These are phyloP conservation scores for Trypanosoma brucei DNA, from an alignment of 208 protist species.

Conservation along the genomic window DNA sequence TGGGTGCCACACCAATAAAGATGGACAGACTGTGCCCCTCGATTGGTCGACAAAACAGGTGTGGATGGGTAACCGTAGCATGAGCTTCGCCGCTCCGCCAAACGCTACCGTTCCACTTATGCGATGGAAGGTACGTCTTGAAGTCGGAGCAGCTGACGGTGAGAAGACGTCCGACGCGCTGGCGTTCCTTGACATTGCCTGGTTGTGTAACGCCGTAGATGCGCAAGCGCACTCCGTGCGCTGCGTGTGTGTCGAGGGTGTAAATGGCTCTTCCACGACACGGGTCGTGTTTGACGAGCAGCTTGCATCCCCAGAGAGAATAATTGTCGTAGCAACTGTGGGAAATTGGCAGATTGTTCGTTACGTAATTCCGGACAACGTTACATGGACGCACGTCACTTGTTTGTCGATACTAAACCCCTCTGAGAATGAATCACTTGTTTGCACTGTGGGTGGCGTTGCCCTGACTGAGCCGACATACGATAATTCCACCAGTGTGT, in stretches of 20 bases:
- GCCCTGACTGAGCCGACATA: conserved; percentile 5
- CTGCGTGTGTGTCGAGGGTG: conserved; percentile 11
- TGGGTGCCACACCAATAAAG: background rate
- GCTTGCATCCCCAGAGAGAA: background rate
- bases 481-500: conserved; percentile 9
- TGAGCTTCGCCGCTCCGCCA: conserved; percentile 36
- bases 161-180: background rate
- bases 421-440: conserved; percentile 17
- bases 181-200: conserved; percentile 24
- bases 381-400: conserved; percentile 14
- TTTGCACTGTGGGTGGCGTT: conserved; percentile 38
- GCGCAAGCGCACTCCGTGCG: background rate
- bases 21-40: conserved; percentile 4
- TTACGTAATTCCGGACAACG: conserved; percentile 10
- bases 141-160: background rate
- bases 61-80: conserved; percentile 61
- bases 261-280: conserved; percentile 1
- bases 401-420: conserved; percentile 24
- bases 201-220: background rate
- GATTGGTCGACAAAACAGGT: conserved; percentile 22
- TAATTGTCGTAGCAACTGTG: conserved; percentile 1
- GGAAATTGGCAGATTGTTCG: conserved; percentile 24
- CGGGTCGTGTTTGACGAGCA: conserved; percentile 8
- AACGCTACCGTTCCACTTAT: conserved; percentile 31
- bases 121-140: conserved; percentile 30